phyloP scores from a whole-genome alignment of 441 rosid species.

The Omphalea diandra region DNA sequence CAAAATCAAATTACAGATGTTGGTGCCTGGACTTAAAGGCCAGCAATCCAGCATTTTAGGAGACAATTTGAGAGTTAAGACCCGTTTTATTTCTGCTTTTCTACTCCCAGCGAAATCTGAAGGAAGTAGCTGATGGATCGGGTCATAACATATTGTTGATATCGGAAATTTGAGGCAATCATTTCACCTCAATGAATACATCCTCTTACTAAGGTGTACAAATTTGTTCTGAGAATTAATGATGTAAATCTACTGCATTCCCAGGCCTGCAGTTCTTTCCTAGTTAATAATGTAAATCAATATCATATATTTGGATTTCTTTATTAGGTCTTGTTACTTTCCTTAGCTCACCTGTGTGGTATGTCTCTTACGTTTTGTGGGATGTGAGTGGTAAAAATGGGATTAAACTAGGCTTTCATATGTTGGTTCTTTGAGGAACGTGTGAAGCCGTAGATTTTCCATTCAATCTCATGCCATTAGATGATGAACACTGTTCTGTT shows the following conservation, averaged over 20 bases:
- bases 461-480: too few relatives aligned
- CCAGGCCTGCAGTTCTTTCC: neutral
- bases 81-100: neutral
- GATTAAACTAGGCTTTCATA: neutral
- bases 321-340: neutral
- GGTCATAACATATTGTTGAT: neutral
- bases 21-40: slow-evolving; percentile 57
- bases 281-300: neutral
- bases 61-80: neutral
- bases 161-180: neutral
- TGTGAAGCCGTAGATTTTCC: too few relatives aligned
- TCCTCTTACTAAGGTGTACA: neutral
- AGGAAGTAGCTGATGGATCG: neutral
- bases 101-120: neutral
- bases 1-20: slow-evolving; percentile 51
- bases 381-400: neutral
- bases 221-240: too few relatives aligned
- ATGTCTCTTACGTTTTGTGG: neutral
- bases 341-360: neutral
- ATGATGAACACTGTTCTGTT: too few relatives aligned
- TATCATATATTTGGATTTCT: neutral
- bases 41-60: slow-evolving; percentile 11
- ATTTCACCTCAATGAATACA: neutral
- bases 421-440: too few relatives aligned
- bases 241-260: too few relatives aligned